Evolutionary conservation across 768 basidiomycete species (phyloP), one percentile per base, ranked within the genome.

Genomic region (Serendipita indica): DNA sequence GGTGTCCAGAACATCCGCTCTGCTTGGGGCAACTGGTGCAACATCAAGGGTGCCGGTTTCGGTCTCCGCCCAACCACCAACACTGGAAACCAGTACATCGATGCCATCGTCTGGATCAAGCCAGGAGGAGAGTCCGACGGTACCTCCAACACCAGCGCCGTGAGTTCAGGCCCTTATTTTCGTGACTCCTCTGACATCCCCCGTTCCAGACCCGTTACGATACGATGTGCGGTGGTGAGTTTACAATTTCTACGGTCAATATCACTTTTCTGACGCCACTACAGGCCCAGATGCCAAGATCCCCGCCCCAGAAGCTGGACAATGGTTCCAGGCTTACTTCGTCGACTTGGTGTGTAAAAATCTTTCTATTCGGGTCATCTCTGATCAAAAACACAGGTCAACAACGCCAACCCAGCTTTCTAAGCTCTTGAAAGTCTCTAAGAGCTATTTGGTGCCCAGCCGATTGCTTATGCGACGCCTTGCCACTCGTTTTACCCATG

Each of bases 321-420:
- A 77, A 39, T 83, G 81, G 80, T 81, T 81, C 80, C 79, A 83
- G 72, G 70, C 73, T n/a, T 83, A 77, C 72, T 83, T 83, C 69
- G 67, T 72, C 67, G 72, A 71, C n/a, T 68, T 83, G 58, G n/a
- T n/a, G n/a, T n/a, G n/a, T n/a, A n/a, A n/a, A n/a, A n/a, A n/a
- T n/a, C n/a, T n/a, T n/a, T n/a, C n/a, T n/a, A n/a, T n/a, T n/a
- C n/a, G n/a, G n/a, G n/a, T n/a, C n/a, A n/a, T n/a, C n/a, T n/a
- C n/a, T n/a, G n/a, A n/a, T n/a, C n/a, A n/a, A n/a, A n/a, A n/a
- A n/a, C n/a, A n/a, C n/a, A n/a, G n/a, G 78, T 83, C 43, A 68
- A 67, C 59, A 72, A 73, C 39, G 80, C 80, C 57, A 79, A 72
- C 69, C 79, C 80, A 2, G 37, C 79, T 37, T 70, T 80, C 33